These are phyloP conservation scores for Gossypium thurberi DNA, from an alignment of 345 rosid species.

Conservation along the genomic window DNA sequence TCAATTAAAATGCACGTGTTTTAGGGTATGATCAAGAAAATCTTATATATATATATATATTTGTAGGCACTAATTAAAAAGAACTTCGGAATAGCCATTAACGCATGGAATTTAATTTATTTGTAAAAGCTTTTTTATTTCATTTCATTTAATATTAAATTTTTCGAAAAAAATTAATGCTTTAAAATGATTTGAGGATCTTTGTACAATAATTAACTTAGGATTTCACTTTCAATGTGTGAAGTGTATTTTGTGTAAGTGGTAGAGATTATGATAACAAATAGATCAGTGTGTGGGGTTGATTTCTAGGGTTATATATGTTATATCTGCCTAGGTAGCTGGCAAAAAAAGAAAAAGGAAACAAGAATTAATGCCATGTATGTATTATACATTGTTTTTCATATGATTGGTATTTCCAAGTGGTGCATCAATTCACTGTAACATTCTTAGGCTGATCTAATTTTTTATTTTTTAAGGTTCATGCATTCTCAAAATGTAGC, in stretches of 20 bases:
- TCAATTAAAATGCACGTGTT: no score
- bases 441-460: no score
- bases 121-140: neutral
- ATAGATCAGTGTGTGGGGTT: conserved; percentile 7
- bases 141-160: no score
- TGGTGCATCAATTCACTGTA: no score
- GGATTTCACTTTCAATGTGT: neutral
- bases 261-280: conserved; percentile 4
- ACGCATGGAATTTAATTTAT: neutral
- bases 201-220: conserved; percentile 1
- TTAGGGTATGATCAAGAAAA: no score
- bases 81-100: neutral
- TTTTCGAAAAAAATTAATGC: neutral
- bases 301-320: conserved; percentile 1
- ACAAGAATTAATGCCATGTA: neutral
- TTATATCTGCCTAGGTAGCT: neutral
- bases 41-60: no score
- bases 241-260: neutral
- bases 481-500: no score
- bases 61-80: no score
- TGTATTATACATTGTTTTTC: no score
- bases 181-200: neutral
- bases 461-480: no score
- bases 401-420: no score
- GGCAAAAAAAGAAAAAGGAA: neutral